Percentiles rank a stretch among this genome's conserved stretches.
phyloP scores from a whole-genome alignment of 129 eudicot genomes.

The Tagetes patula region DNA sequence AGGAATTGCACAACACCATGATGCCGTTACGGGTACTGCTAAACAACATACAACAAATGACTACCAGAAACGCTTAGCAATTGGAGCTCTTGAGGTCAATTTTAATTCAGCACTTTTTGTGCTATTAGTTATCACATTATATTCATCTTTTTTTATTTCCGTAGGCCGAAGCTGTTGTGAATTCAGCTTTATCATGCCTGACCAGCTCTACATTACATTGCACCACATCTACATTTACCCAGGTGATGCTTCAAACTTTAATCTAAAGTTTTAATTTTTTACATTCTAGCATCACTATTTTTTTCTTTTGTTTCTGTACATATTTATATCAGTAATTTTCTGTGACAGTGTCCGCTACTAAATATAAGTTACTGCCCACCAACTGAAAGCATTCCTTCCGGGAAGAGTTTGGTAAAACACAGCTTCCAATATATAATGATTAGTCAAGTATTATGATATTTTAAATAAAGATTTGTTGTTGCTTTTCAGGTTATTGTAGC shows the following conservation, averaged over 20 bases:
- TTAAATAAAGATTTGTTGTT: neutral
- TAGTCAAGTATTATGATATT: neutral
- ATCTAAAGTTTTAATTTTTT: neutral
- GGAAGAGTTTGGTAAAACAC: slow-evolving; percentile 73
- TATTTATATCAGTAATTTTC: neutral
- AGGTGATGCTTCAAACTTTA: slow-evolving; percentile 43
- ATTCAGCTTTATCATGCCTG: slow-evolving; percentile 69
- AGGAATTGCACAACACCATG: slow-evolving; percentile 93
- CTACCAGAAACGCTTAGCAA: slow-evolving; percentile 80
- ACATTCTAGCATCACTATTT: neutral
- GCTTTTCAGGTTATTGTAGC: slow-evolving; percentile 72
- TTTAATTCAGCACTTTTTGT: neutral
- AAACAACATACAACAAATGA: slow-evolving; percentile 87
- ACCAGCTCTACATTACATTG: slow-evolving; percentile 43
- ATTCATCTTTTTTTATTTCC: slow-evolving; percentile 11
- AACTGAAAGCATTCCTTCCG: slow-evolving; percentile 68
- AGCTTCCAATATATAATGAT: slow-evolving; percentile 20
- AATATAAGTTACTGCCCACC: slow-evolving; percentile 93
- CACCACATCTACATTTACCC: slow-evolving; percentile 40
- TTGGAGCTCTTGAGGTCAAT: slow-evolving; percentile 77
- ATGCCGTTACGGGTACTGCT: slow-evolving; percentile 86
- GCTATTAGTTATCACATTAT: neutral
- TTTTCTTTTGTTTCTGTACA: neutral
- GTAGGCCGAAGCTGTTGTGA: slow-evolving; percentile 69
- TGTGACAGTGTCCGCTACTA: slow-evolving; percentile 74